phyloP scores from a whole-genome alignment of 2,329 filamentous ascomycete species.

The Gaeumannomyces tritici region DNA sequence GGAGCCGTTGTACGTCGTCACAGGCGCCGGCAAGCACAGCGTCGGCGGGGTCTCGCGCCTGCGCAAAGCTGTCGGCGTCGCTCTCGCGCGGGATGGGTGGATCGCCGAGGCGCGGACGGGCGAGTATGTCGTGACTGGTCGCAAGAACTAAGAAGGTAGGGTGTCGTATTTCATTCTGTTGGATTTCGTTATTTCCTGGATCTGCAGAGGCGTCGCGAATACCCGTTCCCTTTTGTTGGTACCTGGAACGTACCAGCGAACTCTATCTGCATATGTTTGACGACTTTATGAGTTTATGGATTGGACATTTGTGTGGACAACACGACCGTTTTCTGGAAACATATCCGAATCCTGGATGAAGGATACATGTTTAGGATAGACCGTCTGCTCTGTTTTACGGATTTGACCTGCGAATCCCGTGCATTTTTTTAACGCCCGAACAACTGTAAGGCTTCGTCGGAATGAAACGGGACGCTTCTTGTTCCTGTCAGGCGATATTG shows the following conservation, averaged over 20 bases:
- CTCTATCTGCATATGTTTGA: neutral
- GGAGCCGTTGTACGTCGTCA: conserved; percentile 62
- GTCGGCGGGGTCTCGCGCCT: conserved; percentile 65
- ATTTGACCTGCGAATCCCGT: no score
- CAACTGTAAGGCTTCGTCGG: no score
- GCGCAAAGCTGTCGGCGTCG: conserved; percentile 69
- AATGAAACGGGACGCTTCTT: neutral
- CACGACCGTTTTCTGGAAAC: neutral
- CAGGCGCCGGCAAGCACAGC: conserved; percentile 72
- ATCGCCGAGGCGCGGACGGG: conserved; percentile 65
- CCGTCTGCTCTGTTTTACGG: no score
- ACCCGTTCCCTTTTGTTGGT: no score
- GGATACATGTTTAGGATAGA: neutral
- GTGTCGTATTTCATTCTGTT: neutral
- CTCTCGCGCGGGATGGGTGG: conserved; percentile 73
- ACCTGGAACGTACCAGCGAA: neutral
- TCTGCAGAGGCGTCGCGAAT: no score
- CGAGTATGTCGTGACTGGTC: conserved; percentile 59
- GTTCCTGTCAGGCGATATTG: neutral
- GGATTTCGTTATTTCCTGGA: neutral
- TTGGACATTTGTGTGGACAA: neutral
- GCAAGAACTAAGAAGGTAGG: conserved; percentile 11
- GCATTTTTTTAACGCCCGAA: no score
- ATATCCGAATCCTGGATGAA: neutral
- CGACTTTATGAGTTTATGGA: neutral